Evolutionary conservation across 768 basidiomycete genomes (phyloP), one percentile per base, ranked within the genome.

Genomic region (Mrakia gelida): DNA sequence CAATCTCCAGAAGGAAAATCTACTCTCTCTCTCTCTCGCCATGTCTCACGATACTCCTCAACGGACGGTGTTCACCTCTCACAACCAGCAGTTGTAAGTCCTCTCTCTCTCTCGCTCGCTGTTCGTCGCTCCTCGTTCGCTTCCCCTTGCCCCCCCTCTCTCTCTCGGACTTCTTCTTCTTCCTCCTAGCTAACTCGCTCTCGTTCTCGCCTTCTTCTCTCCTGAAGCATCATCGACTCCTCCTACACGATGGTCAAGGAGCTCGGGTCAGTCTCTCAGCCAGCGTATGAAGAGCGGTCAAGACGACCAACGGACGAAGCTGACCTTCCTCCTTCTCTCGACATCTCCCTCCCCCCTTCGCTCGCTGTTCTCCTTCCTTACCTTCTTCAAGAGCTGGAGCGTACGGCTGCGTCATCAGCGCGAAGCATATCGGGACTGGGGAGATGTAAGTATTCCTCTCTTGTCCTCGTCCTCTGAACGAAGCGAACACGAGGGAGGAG

Each of bases 221-320:
- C 7, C 15, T 32, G 21, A 56, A 79, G 78, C 71, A 62, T 76
- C n/a, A 79, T 96, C 84, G 94, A 95, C 82, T 87, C 90, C 21
- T 91, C 93, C 84, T 97, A 95, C 82, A 89, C 92, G 83, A 96
- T 92, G 84, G 93, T 95, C 85, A 98, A 98, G 86, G 95, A 98
- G 83, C 92, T 98, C 74, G 80, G 78, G 78, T 79, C 11, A 56
- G 78, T 75, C n/a, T 26, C 26, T 30, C 21, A 1, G 15, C 52
- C 52, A 11, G 3, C 45, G 8, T 43, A 43, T 45, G 26, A 21
- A 8, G 8, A 38, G 38, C 38, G 28, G 6, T 71, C n/a, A 38
- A 34, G 45, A 26, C 49, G 4, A 94, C 95, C 43, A 93, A 95
- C 84, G 94, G 95, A 4, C 13, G 52, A 21, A 59, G 56, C 72